Base-by-base conservation (phyloP, 1,284 basidiomycete species). In the Albatrellus sp. region DNA sequence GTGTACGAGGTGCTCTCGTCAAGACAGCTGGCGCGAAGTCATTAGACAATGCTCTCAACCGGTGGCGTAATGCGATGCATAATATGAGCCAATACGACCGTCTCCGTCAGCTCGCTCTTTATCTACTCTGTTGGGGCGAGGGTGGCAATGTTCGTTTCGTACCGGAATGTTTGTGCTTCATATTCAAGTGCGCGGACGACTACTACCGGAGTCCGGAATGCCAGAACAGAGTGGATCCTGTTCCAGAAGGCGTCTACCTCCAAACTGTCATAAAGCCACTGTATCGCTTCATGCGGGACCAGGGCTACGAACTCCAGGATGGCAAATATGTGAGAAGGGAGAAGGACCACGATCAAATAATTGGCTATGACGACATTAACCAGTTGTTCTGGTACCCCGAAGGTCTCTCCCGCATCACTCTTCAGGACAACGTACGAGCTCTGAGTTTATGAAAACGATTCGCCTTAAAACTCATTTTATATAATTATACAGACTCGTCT, bases 341-440 rank as follows among this genome's bases (percentile, higher is more conserved):
- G 70, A 86, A 75, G 61, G 96, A 98, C 58, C 96, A 98, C 64
- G 81, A 93, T 53, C 71, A 90, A 55, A 90, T 97, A 60, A 96
- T 98, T 56, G 94, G 94, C 20, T 99, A 99, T 61, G 94, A 99
- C 63, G 94, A 98, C 60, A 90, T 99, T 66, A 98, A 99, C 64
- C 96, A 98, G 62, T 70, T 98, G 17, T 99, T 99, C 68, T 99
- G 94, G 94, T 99, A 98, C 62, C 96, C 96, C 6, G 96, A 99
- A 63, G 94, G 94, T 44, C 77, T 99, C 50, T 86, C 89, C 4
- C 82, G 90, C 55, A 98, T 98, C 55, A 76, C 90, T 10, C 72
- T 98, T 30, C 75, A 72, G 43, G 92, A 97, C 63, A 86, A 87
- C 57, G 87, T 88, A 55, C 45, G 77, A 24, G 7, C 7, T 67